A percentile compares a stretch with the other conserved stretches of the same genome.
phyloP scores from a whole-genome alignment of 257 asterid genomes.

The Thymus mandschuricus region DNA sequence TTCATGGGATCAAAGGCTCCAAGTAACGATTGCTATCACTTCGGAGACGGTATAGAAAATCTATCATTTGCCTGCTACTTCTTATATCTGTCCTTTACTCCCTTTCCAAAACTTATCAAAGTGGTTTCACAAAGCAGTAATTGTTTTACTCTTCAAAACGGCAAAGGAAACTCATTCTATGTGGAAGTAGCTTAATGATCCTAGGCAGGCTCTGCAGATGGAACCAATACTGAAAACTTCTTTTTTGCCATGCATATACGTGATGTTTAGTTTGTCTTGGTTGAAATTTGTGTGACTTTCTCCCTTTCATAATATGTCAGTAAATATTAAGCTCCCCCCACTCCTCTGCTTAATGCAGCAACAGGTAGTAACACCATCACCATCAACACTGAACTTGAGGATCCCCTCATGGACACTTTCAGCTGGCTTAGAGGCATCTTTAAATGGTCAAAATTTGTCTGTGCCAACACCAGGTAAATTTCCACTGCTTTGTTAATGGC shows the following conservation, averaged over 20 bases:
- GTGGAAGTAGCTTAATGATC: neutral
- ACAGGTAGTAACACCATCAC: constrained; percentile 37
- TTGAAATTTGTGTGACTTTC: neutral
- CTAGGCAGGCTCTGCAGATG: neutral
- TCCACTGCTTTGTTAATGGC: constrained; percentile 4
- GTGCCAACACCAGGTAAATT: constrained; percentile 62
- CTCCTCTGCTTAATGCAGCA: constrained; percentile 41
- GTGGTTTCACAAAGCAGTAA: constrained; percentile 5
- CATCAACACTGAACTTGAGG: constrained; percentile 65
- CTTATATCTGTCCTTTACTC: neutral
- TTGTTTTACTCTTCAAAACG: constrained; percentile 1
- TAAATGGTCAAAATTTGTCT: constrained; percentile 56
- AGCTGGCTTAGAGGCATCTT: constrained; percentile 49
- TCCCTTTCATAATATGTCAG: neutral
- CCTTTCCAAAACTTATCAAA: neutral
- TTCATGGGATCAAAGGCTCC: constrained; percentile 70
- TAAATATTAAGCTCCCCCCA: neutral
- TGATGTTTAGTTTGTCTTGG: neutral
- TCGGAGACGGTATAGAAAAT: constrained; percentile 43
- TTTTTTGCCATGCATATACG: neutral
- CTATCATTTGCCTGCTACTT: constrained; percentile 22
- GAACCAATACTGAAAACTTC: neutral
- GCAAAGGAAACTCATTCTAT: neutral
- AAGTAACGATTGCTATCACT: constrained; percentile 52
- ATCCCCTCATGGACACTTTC: constrained; percentile 70